phyloP scores from a whole-genome alignment of 1,284 basidiomycete species.

The Ceratobasidium sp. region DNA sequence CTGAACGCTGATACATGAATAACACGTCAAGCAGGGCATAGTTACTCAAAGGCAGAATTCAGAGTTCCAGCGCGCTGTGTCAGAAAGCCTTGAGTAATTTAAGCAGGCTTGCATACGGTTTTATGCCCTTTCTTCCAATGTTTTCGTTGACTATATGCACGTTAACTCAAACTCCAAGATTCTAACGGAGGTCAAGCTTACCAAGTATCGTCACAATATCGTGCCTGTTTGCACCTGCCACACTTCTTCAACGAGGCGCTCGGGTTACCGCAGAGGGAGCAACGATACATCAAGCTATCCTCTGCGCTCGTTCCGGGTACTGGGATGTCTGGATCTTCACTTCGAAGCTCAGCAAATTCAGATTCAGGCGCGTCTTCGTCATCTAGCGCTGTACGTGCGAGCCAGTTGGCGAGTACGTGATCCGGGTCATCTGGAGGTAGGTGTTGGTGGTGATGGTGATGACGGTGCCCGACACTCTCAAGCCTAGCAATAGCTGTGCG shows the following conservation, averaged over 20 bases:
- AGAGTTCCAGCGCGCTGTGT: too few species aligned
- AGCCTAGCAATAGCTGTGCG: slow-evolving; percentile 26
- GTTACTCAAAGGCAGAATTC: too few species aligned
- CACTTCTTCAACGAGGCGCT: slow-evolving; percentile 42
- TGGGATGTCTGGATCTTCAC: neutral
- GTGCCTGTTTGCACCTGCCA: slow-evolving; percentile 28
- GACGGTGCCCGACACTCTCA: slow-evolving; percentile 5
- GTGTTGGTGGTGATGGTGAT: slow-evolving; percentile 31
- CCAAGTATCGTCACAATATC: slow-evolving; percentile 44
- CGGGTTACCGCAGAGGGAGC: slow-evolving; percentile 42
- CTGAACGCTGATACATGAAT: too few species aligned
- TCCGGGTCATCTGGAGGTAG: slow-evolving; percentile 30
- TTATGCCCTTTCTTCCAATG: slow-evolving; percentile 45
- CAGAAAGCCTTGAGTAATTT: neutral
- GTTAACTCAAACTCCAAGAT: neutral
- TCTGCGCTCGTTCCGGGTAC: slow-evolving; percentile 10
- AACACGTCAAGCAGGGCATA: too few species aligned
- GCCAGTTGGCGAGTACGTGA: slow-evolving; percentile 40
- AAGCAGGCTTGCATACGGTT: slow-evolving; percentile 22
- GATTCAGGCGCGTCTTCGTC: slow-evolving; percentile 31
- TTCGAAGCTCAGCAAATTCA: slow-evolving; percentile 22
- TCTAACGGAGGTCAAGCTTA: neutral
- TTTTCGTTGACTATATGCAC: slow-evolving; percentile 25
- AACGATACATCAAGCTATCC: slow-evolving; percentile 39
- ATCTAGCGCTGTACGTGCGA: slow-evolving; percentile 33